These are phyloP conservation scores for Penicillium sp. DNA, from an alignment of 2,329 filamentous ascomycete genomes.

Conservation along the genomic window DNA sequence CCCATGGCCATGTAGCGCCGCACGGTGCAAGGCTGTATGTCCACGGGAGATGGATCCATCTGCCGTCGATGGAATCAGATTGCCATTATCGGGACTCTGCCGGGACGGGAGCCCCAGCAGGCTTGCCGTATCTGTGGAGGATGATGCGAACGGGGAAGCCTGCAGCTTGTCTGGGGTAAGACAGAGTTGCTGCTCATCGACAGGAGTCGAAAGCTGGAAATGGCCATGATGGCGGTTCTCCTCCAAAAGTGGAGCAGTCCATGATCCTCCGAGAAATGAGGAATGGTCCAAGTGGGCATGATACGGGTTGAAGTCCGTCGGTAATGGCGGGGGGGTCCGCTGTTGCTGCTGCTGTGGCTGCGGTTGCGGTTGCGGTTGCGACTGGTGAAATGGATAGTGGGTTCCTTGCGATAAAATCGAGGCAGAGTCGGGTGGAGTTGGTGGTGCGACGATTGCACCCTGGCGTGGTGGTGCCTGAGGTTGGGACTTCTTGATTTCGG, in stretches of 20 bases:
- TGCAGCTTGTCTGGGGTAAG: not conserved
- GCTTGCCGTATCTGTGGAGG: not conserved
- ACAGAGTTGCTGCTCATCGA: not conserved
- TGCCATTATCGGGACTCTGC: not conserved
- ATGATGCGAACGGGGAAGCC: not conserved
- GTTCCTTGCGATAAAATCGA: too few relatives aligned
- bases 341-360: not conserved
- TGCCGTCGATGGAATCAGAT: not conserved
- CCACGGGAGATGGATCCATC: conserved; percentile 1
- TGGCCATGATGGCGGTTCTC: not conserved
- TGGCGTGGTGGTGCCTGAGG: not conserved
- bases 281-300: not conserved
- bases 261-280: not conserved
- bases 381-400: too few relatives aligned
- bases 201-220: not conserved
- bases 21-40: conserved; percentile 4
- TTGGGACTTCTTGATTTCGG: not conserved
- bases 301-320: not conserved
- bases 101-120: not conserved
- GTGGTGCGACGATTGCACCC: not conserved
- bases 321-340: not conserved
- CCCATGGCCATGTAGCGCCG: conserved; percentile 3
- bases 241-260: not conserved
- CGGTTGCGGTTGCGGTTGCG: not conserved
- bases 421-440: not conserved